Conservation (phyloP, 2,329 filamentous ascomycete genomes). For the Cladophialophora exuberans region DNA sequence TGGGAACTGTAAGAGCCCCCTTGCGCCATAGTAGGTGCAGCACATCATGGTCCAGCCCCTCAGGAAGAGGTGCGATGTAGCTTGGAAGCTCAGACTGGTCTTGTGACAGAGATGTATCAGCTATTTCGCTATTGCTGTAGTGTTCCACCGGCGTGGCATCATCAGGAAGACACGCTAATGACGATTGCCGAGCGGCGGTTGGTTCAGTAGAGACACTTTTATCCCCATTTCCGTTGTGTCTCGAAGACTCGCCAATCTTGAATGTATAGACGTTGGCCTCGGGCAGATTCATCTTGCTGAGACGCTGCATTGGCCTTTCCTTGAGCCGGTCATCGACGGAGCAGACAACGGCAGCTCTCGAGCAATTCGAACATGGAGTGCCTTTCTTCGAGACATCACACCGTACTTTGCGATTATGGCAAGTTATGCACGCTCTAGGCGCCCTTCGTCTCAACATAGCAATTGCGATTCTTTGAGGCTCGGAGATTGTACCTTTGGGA, state of each 20-base stretch:
- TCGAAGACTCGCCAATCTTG: neutral
- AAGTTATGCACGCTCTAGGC: conserved; percentile 12
- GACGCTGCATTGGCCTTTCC: neutral
- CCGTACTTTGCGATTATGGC: conserved; percentile 13
- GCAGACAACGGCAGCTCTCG: conserved; percentile 8
- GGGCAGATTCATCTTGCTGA: conserved; percentile 2
- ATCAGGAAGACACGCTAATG: neutral
- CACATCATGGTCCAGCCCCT: conserved; percentile 5
- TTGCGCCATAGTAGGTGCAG: conserved; percentile 1
- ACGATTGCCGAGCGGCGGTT: neutral
- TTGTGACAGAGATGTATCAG: conserved; percentile 4
- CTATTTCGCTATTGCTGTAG: neutral
- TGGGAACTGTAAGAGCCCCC: conserved; percentile 12
- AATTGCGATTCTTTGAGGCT: too few species aligned
- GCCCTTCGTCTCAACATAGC: conserved; percentile 13
- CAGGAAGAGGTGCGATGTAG: conserved; percentile 10
- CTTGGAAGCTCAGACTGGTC: conserved; percentile 6
- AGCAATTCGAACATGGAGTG: conserved; percentile 16
- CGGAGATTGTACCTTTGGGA: too few species aligned
- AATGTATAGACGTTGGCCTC: conserved; percentile 6
- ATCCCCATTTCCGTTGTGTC: neutral
- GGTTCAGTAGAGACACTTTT: neutral
- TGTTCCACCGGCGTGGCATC: neutral
- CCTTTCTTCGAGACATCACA: conserved; percentile 15
- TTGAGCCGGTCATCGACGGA: neutral